Percentiles rank a stretch among this genome's conserved stretches.
phyloP scores from a whole-genome alignment of 2,329 filamentous ascomycete species.

The Fusarium floridanum region DNA sequence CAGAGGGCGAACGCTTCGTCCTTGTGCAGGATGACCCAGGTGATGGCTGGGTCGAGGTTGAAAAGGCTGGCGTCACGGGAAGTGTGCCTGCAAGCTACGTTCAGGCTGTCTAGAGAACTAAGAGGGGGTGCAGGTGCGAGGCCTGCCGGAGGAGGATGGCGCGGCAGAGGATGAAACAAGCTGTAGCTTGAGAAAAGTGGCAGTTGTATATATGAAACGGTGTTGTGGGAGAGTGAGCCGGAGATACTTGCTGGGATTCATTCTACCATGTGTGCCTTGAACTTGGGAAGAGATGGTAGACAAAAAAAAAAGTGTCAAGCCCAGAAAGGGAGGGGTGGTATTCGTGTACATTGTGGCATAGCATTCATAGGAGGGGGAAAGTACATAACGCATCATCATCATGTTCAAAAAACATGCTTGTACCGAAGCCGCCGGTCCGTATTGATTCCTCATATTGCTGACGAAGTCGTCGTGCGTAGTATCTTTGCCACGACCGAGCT shows the following conservation, averaged over 20 bases:
- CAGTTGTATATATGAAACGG: constrained; percentile 34
- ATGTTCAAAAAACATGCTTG: constrained; percentile 11
- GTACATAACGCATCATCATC: constrained; percentile 17
- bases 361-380: constrained; percentile 26
- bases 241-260: constrained; percentile 21
- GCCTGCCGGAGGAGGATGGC: constrained; percentile 11
- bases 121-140: constrained; percentile 23
- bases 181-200: background rate
- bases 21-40: constrained; percentile 88
- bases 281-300: constrained; percentile 4
- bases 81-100: constrained; percentile 97
- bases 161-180: constrained; percentile 1
- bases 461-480: constrained; percentile 19
- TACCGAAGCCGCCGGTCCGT: background rate
- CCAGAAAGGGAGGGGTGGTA: background rate
- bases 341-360: constrained; percentile 28
- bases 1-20: constrained; percentile 91
- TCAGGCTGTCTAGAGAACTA: constrained; percentile 71
- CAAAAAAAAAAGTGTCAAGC: constrained; percentile 16
- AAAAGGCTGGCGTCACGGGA: constrained; percentile 86
- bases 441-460: background rate
- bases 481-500: constrained; percentile 32
- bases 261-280: constrained; percentile 7
- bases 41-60: constrained; percentile 97
- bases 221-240: background rate